Conservation (phyloP, 805 yeast genomes). For the Komagataella pastoris region DNA sequence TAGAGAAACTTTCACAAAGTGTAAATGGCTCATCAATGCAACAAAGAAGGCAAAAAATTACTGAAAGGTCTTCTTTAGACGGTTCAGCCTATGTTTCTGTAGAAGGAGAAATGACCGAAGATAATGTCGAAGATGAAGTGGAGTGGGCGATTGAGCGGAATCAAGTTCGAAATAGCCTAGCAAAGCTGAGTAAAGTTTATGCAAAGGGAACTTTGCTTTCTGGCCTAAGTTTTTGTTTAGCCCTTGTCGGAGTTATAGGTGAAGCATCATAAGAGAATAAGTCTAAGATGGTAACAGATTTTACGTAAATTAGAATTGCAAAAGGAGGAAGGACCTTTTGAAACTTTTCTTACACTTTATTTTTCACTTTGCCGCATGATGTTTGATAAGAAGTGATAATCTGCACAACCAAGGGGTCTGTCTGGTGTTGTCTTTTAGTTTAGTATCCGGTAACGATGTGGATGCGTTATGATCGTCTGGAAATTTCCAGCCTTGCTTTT, state of each 20-base stretch:
- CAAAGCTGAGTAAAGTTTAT: conserved; percentile 22
- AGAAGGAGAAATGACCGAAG: conserved; percentile 18
- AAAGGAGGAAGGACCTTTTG: background rate
- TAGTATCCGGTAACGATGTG: too few species aligned
- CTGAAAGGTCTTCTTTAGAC: conserved; percentile 27
- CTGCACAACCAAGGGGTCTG: too few species aligned
- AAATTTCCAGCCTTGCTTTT: too few species aligned
- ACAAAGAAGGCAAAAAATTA: conserved; percentile 9
- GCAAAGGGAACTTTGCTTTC: conserved; percentile 25
- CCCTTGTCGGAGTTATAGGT: conserved; percentile 45
- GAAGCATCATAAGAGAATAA: conserved; percentile 15
- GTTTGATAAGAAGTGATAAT: background rate
- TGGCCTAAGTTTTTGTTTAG: conserved; percentile 31
- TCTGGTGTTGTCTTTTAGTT: too few species aligned
- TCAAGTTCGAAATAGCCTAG: conserved; percentile 18
- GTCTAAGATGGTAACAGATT: background rate
- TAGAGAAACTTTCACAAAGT: conserved; percentile 4
- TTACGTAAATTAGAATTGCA: background rate
- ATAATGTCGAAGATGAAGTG: conserved; percentile 15
- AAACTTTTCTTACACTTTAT: too few species aligned
- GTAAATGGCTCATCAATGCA: background rate
- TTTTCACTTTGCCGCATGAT: background rate
- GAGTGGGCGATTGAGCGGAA: conserved; percentile 26
- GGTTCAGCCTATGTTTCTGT: conserved; percentile 30
- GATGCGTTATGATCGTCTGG: too few species aligned